Evolutionary conservation across 495 filamentous ascomycete species (phyloP).

Genomic region (Aspergillus taichungensis): DNA sequence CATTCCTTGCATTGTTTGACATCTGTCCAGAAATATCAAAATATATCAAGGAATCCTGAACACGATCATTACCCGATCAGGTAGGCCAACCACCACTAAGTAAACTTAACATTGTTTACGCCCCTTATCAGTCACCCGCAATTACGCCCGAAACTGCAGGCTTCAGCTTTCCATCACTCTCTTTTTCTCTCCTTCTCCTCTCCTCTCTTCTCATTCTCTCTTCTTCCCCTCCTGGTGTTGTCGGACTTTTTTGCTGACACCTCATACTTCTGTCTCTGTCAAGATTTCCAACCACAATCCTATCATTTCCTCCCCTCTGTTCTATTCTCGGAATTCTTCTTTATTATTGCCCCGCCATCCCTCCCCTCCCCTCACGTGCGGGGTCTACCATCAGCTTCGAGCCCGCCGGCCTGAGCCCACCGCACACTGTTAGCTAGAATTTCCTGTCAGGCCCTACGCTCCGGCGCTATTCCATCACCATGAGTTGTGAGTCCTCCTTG

Average conservation of each 20-base stretch:
- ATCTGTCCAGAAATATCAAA: too few relatives aligned
- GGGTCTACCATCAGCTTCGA: slow-evolving; percentile 13
- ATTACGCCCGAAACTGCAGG: neutral
- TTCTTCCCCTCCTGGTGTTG: neutral
- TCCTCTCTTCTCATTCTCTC: neutral
- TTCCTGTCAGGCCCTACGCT: neutral
- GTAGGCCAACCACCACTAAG: neutral
- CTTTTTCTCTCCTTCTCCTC: neutral
- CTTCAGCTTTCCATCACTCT: neutral
- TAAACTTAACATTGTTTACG: too few relatives aligned
- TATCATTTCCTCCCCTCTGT: neutral
- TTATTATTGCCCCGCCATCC: slow-evolving; percentile 12
- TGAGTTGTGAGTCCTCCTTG: slow-evolving; percentile 38
- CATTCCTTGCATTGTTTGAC: too few relatives aligned
- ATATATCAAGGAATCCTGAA: too few relatives aligned
- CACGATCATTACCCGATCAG: neutral
- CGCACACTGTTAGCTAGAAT: slow-evolving; percentile 7
- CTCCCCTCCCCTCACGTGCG: slow-evolving; percentile 11
- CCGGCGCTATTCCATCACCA: slow-evolving; percentile 19
- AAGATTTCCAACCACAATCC: neutral
- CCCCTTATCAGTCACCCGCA: slow-evolving; percentile 5
- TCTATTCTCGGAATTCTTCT: neutral
- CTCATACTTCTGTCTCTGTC: neutral
- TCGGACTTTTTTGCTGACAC: neutral
- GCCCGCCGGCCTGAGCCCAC: slow-evolving; percentile 12